Evolutionary conservation across 352 stramenopile species (phyloP).

Genomic region (Phytophthora pinifolia): DNA sequence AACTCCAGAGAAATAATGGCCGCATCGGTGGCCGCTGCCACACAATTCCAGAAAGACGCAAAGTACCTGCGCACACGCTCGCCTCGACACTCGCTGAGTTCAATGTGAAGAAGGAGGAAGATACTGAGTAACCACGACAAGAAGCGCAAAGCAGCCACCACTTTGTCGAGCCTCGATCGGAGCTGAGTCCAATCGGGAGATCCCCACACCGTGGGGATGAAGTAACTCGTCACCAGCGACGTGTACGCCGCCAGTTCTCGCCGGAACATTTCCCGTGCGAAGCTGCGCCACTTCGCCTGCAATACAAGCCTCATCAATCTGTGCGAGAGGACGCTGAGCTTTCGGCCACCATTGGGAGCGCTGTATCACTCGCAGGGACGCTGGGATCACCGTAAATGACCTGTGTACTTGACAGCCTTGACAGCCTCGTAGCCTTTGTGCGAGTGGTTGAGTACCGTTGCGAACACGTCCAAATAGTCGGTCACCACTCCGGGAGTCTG

Average conservation of each 20-base stretch:
- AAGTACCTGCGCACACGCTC: slow-evolving; percentile 52
- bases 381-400: slow-evolving; percentile 52
- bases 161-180: slow-evolving; percentile 38
- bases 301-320: slow-evolving; percentile 55
- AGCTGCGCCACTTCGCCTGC: slow-evolving; percentile 61
- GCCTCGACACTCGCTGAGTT: slow-evolving; percentile 48
- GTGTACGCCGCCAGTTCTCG: slow-evolving; percentile 53
- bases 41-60: slow-evolving; percentile 57
- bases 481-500: slow-evolving; percentile 39
- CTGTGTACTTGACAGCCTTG: slow-evolving; percentile 48
- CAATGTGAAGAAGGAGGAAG: slow-evolving; percentile 54
- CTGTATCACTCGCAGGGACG: slow-evolving; percentile 47
- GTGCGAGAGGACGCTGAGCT: slow-evolving; percentile 55
- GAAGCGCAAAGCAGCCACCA: slow-evolving; percentile 37
- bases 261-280: slow-evolving; percentile 50
- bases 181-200: slow-evolving; percentile 53
- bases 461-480: slow-evolving; percentile 59
- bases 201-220: slow-evolving; percentile 57
- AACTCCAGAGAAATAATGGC: slow-evolving; percentile 58
- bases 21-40: slow-evolving; percentile 53
- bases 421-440: slow-evolving; percentile 44
- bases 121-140: slow-evolving; percentile 56
- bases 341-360: slow-evolving; percentile 44
- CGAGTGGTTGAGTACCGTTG: slow-evolving; percentile 39
- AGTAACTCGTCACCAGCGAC: slow-evolving; percentile 51